Conservation (phyloP, 768 basidiomycete species). For the Hygrophoropsis aurantiaca region DNA sequence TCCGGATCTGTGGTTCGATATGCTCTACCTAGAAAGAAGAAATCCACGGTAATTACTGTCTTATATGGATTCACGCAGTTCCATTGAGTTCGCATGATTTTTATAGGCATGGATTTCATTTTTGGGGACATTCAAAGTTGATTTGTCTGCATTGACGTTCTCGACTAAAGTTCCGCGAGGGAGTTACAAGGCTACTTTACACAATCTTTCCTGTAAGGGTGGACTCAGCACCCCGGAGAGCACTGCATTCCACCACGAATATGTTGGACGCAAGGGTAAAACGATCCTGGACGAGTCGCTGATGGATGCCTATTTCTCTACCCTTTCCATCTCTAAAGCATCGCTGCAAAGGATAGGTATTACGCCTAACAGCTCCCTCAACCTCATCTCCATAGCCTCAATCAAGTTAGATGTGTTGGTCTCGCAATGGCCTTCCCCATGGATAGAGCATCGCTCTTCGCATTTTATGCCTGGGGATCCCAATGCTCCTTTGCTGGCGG, state of each 20-base stretch:
- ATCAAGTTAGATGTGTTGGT: constrained; percentile 35
- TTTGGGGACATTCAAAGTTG: constrained; percentile 43
- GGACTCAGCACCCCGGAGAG: constrained; percentile 47
- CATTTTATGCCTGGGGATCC: constrained; percentile 57
- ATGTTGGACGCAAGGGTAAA: constrained; percentile 52
- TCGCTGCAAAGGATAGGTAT: constrained; percentile 44
- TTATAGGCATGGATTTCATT: constrained; percentile 46
- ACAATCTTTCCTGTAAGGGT: constrained; percentile 39
- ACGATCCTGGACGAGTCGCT: constrained; percentile 40
- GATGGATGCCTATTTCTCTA: constrained; percentile 49
- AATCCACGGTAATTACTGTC: constrained; percentile 13
- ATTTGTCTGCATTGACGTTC: constrained; percentile 47
- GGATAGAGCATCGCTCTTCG: constrained; percentile 39
- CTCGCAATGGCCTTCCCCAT: constrained; percentile 64
- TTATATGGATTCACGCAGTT: too few relatives aligned
- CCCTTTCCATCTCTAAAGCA: constrained; percentile 41
- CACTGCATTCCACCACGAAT: constrained; percentile 47
- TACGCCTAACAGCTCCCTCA: constrained; percentile 26
- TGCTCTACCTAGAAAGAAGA: constrained; percentile 16
- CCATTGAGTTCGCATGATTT: too few relatives aligned
- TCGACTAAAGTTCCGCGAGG: constrained; percentile 34
- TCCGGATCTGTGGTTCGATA: constrained; percentile 14
- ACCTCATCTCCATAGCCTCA: constrained; percentile 34
- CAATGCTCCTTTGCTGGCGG: constrained; percentile 54
- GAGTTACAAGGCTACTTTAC: constrained; percentile 45